Base-by-base conservation (phyloP, 306 rosid genomes). In the Herpetospermum pedunculosum region DNA sequence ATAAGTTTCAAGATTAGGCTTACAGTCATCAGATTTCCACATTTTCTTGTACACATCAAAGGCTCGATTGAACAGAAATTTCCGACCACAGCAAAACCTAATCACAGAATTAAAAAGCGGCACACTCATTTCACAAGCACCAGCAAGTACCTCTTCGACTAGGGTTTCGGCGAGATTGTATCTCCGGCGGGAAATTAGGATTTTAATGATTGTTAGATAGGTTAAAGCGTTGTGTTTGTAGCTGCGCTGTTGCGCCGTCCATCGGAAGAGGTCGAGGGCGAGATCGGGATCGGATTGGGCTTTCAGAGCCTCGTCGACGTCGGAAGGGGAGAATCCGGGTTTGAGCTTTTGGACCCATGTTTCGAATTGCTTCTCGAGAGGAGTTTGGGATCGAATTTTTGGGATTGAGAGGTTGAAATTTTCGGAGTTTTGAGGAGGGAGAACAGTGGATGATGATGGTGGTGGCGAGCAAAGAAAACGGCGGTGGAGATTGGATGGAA, bases 261-360 rank as follows among this genome's bases (percentile, higher is more conserved):
- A 94, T 2, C 98, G 85, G 95, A 94, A 94, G 77, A 94, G 88
- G 80, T 94, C 98, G 43, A 94, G 83, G 26, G 96, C 96, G 44
- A 94, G 96, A 47, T 94, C 97, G 0, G 98, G 90, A 75, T 94
- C 98, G 0, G 87, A 82, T 55, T 89, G 97, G 74, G 95, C 84
- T 12, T 75, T 52, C 2, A 94, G 60, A 81, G 98, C 96, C 1
- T 63, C 80, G 70, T 78, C 75, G 1, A 91, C 96, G 5, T 88
- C 90, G 47, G 67, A 76, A 0, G 96, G 92, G 75, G 89, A 81
- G 82, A 91, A 94, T 0, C 95, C 97, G 16, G 98, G 96, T 47
- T 86, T 91, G 75, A 94, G 97, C 55, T 77, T 82, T n/a, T 85
- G 83, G 52, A 89, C 77, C 98, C 98, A 94, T 23, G 94, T 76